Evolutionary conservation across 1,139 yeast genomes (phyloP), one percentile per base, ranked within the genome.

Genomic region (Hyphopichia burtonii): DNA sequence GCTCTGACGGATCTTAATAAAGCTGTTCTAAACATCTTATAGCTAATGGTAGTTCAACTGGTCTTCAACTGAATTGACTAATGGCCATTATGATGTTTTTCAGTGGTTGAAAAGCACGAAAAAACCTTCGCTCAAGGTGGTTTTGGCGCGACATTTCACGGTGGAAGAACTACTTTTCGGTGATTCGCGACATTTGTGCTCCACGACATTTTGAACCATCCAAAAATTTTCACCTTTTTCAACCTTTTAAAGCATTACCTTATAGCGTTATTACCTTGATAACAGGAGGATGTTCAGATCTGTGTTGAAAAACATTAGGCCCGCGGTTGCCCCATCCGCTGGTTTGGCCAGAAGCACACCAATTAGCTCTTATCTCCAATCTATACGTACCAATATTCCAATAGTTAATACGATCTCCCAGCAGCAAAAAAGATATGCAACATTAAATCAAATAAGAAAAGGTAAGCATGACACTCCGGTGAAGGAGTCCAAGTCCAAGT

Each of bases 401-500:
- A 37, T 40, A 34, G 23, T 34, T 35, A 35, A 42, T 36, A 34
- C 23, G 8, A 17, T 10, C 7, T 32, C 32, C 28, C 36, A 32
- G 22, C 39, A 46, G 39, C 79, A 71, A 49, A 72, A 68, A 44
- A 67, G 81, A 56, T 74, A 69, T 53, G 90, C 89, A 34, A 83
- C 93, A 1, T 69, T 86, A 51, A 86, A 86, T 60, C 94, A 86
- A 64, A 75, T 83, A 44, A 82, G 79, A 56, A 75, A 80, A 58
- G 89, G 89, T 30, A 76, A 79, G 53, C 77, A 70, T 42, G 80
- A 80, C 16, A 71, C 77, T 48, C 87, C 80, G 43, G 51, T 61
- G 75, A 63, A 78, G 48, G 69, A 67, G 37, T 63, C 58, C 48
- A 56, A 54, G 8, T 63, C 85, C 2, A 80, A 78, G 52, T 78